Evolutionary conservation across 225 moss, liverwort and hornwort species (phyloP), one percentile per base, ranked within the genome.

Genomic region (Rhytidiadelphus loreus): DNA sequence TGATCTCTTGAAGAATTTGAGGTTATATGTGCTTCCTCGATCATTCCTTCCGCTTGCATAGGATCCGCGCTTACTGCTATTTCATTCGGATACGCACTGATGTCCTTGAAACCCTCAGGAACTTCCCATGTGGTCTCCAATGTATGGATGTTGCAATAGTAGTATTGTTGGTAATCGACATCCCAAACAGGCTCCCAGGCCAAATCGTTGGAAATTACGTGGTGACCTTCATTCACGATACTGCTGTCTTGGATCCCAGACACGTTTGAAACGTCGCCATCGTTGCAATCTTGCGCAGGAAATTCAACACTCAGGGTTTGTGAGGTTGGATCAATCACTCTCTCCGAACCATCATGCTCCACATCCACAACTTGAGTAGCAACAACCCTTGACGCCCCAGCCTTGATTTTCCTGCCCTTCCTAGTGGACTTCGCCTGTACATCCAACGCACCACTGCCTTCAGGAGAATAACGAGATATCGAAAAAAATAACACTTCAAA

Each of bases 101-200:
- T 91, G 83, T 91, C 87, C 71, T 92, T 91, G 39, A 92, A 89
- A 87, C 90, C 92, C 46, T 93, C 92, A 13, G 98, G 96, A 89
- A 93, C 87, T 18, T 94, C 94, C 96, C 96, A 98, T 80, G 96
- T 96, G 57, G 93, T 95, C 81, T 96, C 94, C 92, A 83, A 84
- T 12, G 96, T 94, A 46, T 90, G 80, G 52, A 43, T 80, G 68
- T 96, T 98, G 80, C 88, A 98, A 50, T 94, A 98, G 87, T 96
- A 98, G 91, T 95, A 95, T 43, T 86, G 90, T 85, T 95, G 92
- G 80, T 95, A 98, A 43, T 95, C 57, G 77, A 90, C 90, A 87
- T 96, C 93, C 96, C 98, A 98, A 82, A 95, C 85, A 89, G 96
- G 90, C 85, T 95, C 94, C 98, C 98, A 98, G 30, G 39, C 32